phyloP scores from a whole-genome alignment of 768 basidiomycete genomes.

The Boletus rubroflammeus region DNA sequence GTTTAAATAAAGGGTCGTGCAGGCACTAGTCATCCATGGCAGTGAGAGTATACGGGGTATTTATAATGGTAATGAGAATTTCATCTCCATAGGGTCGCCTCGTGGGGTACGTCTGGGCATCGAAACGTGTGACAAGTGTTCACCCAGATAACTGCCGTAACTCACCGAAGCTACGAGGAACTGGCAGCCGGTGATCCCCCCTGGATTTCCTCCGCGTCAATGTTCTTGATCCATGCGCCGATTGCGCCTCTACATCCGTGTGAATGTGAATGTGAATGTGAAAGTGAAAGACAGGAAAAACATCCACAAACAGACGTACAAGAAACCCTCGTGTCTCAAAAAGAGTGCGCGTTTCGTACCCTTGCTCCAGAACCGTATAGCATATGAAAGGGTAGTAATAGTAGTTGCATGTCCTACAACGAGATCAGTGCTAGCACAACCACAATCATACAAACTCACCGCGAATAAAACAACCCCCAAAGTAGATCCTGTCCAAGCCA shows the following conservation, averaged over 20 bases:
- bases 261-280: neutral
- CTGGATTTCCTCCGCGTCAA: constrained; percentile 46
- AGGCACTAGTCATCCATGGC: constrained; percentile 3
- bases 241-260: constrained; percentile 68
- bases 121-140: constrained; percentile 8
- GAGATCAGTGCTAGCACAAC: constrained; percentile 3
- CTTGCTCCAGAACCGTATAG: constrained; percentile 99
- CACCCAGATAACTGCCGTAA: neutral
- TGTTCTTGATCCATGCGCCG: constrained; percentile 98
- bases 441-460: constrained; percentile 47
- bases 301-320: constrained; percentile 54
- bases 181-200: neutral
- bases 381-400: constrained; percentile 95
- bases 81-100: constrained; percentile 22
- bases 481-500: constrained; percentile 93
- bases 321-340: constrained; percentile 95
- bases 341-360: constrained; percentile 96
- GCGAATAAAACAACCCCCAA: constrained; percentile 98
- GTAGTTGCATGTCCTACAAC: constrained; percentile 88
- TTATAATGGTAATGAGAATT: constrained; percentile 23
- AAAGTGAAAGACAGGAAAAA: neutral
- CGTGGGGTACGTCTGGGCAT: constrained; percentile 18
- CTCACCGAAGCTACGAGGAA: constrained; percentile 11
- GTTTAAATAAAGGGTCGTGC: constrained; percentile 9
- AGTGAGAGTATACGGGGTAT: constrained; percentile 26